Conservation (phyloP, 176 grass and related monocot genomes). For the Oryza glumipatula region DNA sequence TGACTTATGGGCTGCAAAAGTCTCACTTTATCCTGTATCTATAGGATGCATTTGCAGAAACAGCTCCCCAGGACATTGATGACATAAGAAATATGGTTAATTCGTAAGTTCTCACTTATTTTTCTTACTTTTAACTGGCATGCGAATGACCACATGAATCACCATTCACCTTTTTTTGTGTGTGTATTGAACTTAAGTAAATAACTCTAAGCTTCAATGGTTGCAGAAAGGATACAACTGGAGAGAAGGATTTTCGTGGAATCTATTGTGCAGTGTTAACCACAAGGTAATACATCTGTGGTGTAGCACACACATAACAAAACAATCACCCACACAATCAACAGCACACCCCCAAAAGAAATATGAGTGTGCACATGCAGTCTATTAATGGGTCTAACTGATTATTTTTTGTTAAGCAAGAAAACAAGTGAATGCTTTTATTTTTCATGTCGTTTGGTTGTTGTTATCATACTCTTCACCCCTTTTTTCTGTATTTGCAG, state of each 20-base stretch:
- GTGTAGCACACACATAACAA: background rate
- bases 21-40: slow-evolving; percentile 48
- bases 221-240: slow-evolving; percentile 52
- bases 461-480: background rate
- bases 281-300: slow-evolving; percentile 48
- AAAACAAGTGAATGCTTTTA: background rate
- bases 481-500: slow-evolving; percentile 38
- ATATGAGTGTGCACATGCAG: background rate
- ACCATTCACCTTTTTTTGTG: slow-evolving; percentile 20
- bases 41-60: slow-evolving; percentile 70
- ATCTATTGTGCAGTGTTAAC: slow-evolving; percentile 65
- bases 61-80: slow-evolving; percentile 36
- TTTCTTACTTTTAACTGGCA: slow-evolving; percentile 35
- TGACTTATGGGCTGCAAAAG: slow-evolving; percentile 35
- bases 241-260: slow-evolving; percentile 67
- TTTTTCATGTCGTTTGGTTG: slow-evolving; percentile 15
- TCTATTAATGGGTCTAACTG: background rate
- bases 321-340: background rate
- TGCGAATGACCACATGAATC: slow-evolving; percentile 24
- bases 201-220: slow-evolving; percentile 34
- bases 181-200: slow-evolving; percentile 36
- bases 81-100: slow-evolving; percentile 61
- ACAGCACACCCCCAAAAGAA: background rate
- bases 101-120: slow-evolving; percentile 56
- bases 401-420: background rate